Percentiles rank a stretch among this genome's conserved stretches.
Evolutionary conservation across 2,329 filamentous ascomycete species (phyloP).

Genomic region (Colletotrichum sp.): DNA sequence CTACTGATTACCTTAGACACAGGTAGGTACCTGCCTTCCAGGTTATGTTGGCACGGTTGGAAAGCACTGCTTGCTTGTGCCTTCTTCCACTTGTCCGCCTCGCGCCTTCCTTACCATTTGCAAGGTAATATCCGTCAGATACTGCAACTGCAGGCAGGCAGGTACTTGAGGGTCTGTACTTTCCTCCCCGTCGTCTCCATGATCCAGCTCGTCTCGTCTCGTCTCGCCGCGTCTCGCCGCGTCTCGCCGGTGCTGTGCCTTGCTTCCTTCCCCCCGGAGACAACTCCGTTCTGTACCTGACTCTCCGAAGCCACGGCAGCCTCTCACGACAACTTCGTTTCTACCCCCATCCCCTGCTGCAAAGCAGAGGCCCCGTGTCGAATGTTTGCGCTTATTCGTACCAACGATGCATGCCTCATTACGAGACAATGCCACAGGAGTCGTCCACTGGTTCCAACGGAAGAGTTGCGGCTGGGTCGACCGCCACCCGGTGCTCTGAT

Average conservation of each 20-base stretch:
- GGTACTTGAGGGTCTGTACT: not conserved
- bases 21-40: not conserved
- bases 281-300: slow-evolving; percentile 11
- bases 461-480: not conserved
- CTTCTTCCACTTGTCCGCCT: not conserved
- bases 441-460: not conserved
- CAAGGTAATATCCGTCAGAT: not conserved
- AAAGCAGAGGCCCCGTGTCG: not conserved
- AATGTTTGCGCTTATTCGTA: not conserved
- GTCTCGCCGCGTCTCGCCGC: not conserved
- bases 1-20: not conserved
- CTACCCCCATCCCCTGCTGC: not conserved
- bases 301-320: not conserved
- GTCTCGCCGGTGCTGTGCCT: not conserved
- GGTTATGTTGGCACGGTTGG: not conserved
- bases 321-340: not conserved
- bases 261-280: not conserved
- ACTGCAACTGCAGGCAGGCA: not conserved
- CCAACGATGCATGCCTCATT: not conserved
- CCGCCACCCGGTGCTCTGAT: not conserved
- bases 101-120: not conserved
- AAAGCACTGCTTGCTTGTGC: not conserved
- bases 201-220: not conserved
- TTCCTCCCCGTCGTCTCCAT: not conserved
- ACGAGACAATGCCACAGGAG: not conserved